A percentile compares a stretch with the other conserved stretches of the same genome.
phyloP scores from a whole-genome alignment of 371 early-diverging fungal species.

The Capillidium rhysosporum region DNA sequence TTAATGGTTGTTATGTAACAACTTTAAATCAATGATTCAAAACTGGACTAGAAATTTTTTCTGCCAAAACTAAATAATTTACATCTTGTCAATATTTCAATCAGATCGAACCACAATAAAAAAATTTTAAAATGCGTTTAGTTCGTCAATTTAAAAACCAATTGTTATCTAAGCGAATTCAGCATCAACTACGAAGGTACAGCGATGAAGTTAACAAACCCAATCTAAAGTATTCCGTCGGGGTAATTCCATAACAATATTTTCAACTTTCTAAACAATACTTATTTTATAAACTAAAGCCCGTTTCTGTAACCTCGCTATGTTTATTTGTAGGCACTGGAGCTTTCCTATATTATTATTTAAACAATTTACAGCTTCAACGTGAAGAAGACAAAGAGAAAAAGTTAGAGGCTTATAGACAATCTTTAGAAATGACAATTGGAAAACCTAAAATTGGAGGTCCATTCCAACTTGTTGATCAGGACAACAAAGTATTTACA shows the following conservation, averaged over 20 bases:
- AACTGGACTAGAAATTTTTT: no score
- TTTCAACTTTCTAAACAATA: neutral
- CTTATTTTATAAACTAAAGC: conserved; percentile 4
- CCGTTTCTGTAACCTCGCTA: conserved; percentile 11
- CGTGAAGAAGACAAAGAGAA: conserved; percentile 23
- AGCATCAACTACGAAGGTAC: no score
- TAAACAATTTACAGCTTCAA: conserved; percentile 28
- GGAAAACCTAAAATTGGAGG: conserved; percentile 89
- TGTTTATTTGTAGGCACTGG: conserved; percentile 35
- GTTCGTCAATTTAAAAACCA: no score
- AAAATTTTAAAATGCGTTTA: no score
- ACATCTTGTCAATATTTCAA: no score
- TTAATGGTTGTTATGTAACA: no score
- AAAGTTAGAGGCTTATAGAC: conserved; percentile 11
- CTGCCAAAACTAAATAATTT: no score
- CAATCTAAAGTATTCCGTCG: neutral
- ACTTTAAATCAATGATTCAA: no score
- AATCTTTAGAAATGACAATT: conserved; percentile 16
- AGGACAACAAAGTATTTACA: conserved; percentile 37
- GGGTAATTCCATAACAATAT: neutral
- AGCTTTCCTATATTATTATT: conserved; percentile 32
- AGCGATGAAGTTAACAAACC: no score
- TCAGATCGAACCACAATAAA: no score
- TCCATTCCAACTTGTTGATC: conserved; percentile 68
- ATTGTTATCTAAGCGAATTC: no score